Evolutionary conservation across 495 filamentous ascomycete species (phyloP).

Genomic region (Parathielavia hyrcaniae): DNA sequence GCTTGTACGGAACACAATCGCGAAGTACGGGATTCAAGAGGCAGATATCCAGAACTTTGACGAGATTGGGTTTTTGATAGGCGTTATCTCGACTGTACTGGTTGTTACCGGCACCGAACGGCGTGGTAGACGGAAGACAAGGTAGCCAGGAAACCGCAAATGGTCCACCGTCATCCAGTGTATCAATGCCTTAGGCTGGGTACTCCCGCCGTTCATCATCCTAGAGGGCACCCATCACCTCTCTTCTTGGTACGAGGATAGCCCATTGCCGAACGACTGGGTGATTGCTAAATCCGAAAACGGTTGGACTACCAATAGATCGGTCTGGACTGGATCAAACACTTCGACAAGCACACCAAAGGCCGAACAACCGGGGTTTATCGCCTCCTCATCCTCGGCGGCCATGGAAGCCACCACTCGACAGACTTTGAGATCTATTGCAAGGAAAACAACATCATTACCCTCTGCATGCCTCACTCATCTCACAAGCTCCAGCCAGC

Average conservation of each 20-base stretch:
- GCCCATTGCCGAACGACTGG: too few relatives aligned
- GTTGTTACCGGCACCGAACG: conserved; percentile 32
- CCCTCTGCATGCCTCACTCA: too few relatives aligned
- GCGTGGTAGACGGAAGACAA: conserved; percentile 16
- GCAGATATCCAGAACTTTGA: conserved; percentile 45
- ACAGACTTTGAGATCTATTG: conserved; percentile 14
- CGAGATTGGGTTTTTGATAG: conserved; percentile 41
- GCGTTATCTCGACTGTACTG: conserved; percentile 27
- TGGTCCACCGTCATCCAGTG: conserved; percentile 35
- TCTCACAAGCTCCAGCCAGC: too few relatives aligned
- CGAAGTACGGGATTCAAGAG: conserved; percentile 25
- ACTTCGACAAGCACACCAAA: too few relatives aligned
- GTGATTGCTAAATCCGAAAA: too few relatives aligned
- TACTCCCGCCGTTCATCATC: conserved; percentile 3
- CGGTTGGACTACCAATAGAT: too few relatives aligned
- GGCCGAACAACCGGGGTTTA: conserved; percentile 3
- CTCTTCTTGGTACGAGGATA: too few relatives aligned
- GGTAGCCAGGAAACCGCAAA: conserved; percentile 38
- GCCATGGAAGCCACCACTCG: conserved; percentile 14
- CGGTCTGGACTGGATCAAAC: too few relatives aligned
- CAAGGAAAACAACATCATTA: too few relatives aligned
- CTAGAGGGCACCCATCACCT: conserved; percentile 7
- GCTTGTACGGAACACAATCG: too few relatives aligned
- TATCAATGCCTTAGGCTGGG: neutral
- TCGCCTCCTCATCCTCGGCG: conserved; percentile 6